A percentile compares a stretch with the other conserved stretches of the same genome.
These are phyloP conservation scores for Phytophthora syringae DNA, from an alignment of 352 stramenopile species.

Conservation along the genomic window DNA sequence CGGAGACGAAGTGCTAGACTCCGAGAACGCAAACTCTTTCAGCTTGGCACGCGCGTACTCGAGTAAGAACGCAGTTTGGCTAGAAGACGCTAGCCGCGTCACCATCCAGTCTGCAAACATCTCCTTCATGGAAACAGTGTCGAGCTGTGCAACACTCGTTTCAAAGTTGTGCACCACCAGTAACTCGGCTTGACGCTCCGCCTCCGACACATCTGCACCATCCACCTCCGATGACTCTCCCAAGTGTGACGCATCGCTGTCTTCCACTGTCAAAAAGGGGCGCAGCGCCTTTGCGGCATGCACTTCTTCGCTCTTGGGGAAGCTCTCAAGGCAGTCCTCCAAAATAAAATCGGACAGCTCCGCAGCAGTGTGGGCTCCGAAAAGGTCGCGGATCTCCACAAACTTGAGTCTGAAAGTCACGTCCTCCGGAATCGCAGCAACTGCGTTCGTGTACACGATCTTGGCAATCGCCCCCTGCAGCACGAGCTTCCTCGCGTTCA, in stretches of 20 bases:
- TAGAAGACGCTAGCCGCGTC: constrained; percentile 47
- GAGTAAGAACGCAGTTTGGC: constrained; percentile 54
- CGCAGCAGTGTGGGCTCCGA: constrained; percentile 59
- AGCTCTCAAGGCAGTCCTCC: constrained; percentile 61
- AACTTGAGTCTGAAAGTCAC: constrained; percentile 81
- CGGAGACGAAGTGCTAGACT: constrained; percentile 22
- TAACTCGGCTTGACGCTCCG: constrained; percentile 52
- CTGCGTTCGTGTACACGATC: constrained; percentile 82
- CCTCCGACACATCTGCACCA: constrained; percentile 33
- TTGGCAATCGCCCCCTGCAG: constrained; percentile 85
- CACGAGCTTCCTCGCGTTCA: constrained; percentile 70
- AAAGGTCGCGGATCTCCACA: constrained; percentile 79
- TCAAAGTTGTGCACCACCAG: constrained; percentile 65
- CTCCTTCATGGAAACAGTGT: constrained; percentile 62
- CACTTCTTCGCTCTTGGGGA: constrained; percentile 61
- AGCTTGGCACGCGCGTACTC: constrained; percentile 65
- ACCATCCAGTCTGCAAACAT: constrained; percentile 75
- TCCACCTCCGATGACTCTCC: constrained; percentile 27
- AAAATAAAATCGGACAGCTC: constrained; percentile 79
- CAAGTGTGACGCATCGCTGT: constrained; percentile 6
- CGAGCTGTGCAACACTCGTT: constrained; percentile 50
- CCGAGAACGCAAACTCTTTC: constrained; percentile 48
- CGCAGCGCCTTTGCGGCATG: constrained; percentile 63
- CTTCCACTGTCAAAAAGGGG: constrained; percentile 40
- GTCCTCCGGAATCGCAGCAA: constrained; percentile 62